These are phyloP conservation scores for Byssochlamys sp. DNA, from an alignment of 2,329 filamentous ascomycete species.

Conservation along the genomic window DNA sequence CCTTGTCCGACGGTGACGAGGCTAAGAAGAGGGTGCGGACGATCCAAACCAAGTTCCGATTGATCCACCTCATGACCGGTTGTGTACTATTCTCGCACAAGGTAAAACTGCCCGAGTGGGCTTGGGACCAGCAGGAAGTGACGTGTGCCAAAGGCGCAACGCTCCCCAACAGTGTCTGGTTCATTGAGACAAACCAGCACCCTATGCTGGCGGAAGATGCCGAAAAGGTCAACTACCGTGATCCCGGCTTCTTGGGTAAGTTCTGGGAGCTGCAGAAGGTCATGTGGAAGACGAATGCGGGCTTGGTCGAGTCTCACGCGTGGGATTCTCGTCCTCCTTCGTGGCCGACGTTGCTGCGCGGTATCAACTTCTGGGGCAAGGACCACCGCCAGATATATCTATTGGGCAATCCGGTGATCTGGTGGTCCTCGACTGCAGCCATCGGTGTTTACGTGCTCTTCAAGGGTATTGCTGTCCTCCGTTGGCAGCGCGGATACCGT, in stretches of 20 bases:
- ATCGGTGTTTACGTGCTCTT: constrained; percentile 69
- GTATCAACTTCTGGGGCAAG: constrained; percentile 98
- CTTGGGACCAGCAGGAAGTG: constrained; percentile 97
- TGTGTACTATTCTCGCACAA: constrained; percentile 97
- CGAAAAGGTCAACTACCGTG: constrained; percentile 91
- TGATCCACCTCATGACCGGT: constrained; percentile 92
- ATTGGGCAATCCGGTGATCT: constrained; percentile 86
- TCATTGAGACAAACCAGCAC: constrained; percentile 83
- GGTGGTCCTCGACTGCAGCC: constrained; percentile 78
- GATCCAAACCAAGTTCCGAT: constrained; percentile 91
- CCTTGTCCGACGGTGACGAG: constrained; percentile 65
- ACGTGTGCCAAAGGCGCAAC: constrained; percentile 87
- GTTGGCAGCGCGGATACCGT: constrained; percentile 86
- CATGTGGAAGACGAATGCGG: constrained; percentile 98
- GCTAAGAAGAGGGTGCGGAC: constrained; percentile 82
- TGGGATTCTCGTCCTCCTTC: constrained; percentile 93
- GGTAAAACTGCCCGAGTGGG: constrained; percentile 96
- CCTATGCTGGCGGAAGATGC: constrained; percentile 62
- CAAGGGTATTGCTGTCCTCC: constrained; percentile 76
- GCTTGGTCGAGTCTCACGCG: constrained; percentile 87
- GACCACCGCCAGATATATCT: constrained; percentile 92
- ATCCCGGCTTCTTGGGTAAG: constrained; percentile 92
- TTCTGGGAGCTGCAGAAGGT: constrained; percentile 96
- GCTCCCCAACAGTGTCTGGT: constrained; percentile 94
- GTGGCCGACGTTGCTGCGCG: constrained; percentile 83